These are phyloP conservation scores for Plenodomus tracheiphilus DNA, from an alignment of 2,329 filamentous ascomycete genomes.

Conservation along the genomic window DNA sequence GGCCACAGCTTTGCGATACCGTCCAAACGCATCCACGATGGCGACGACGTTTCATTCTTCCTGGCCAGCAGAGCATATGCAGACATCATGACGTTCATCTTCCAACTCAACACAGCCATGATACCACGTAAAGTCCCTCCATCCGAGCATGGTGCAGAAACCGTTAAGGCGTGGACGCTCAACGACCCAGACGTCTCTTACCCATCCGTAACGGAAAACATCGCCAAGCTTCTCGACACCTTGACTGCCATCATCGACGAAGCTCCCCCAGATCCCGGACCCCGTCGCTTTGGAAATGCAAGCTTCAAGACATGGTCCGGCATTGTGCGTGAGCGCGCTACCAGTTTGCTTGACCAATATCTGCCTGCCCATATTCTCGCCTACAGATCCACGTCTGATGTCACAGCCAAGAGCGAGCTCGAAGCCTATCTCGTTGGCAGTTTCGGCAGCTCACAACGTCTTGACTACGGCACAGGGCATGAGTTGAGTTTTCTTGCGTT, in stretches of 20 bases:
- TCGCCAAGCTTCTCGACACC: constrained; percentile 68
- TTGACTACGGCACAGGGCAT: constrained; percentile 96
- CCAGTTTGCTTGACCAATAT: constrained; percentile 60
- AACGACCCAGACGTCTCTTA: constrained; percentile 49
- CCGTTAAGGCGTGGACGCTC: constrained; percentile 57
- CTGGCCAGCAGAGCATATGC: constrained; percentile 79
- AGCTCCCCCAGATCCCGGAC: constrained; percentile 81
- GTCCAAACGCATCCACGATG: constrained; percentile 81
- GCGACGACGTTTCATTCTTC: constrained; percentile 79
- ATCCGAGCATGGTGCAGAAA: constrained; percentile 41
- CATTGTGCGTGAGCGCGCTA: constrained; percentile 64
- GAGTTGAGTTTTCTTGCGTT: constrained; percentile 95
- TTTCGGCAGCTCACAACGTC: constrained; percentile 84
- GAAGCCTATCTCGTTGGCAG: constrained; percentile 77
- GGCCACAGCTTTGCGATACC: constrained; percentile 64
- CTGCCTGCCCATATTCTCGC: constrained; percentile 56
- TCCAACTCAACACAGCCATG: constrained; percentile 87
- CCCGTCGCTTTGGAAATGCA: constrained; percentile 87
- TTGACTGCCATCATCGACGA: constrained; percentile 72
- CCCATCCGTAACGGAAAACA: constrained; percentile 62
- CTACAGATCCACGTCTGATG: constrained; percentile 32
- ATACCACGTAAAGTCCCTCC: constrained; percentile 65
- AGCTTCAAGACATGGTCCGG: constrained; percentile 85
- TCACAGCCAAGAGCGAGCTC: constrained; percentile 67
- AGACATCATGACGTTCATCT: constrained; percentile 82